phyloP scores from a whole-genome alignment of 2,329 filamentous ascomycete genomes.

The Colletotrichum trifolii region DNA sequence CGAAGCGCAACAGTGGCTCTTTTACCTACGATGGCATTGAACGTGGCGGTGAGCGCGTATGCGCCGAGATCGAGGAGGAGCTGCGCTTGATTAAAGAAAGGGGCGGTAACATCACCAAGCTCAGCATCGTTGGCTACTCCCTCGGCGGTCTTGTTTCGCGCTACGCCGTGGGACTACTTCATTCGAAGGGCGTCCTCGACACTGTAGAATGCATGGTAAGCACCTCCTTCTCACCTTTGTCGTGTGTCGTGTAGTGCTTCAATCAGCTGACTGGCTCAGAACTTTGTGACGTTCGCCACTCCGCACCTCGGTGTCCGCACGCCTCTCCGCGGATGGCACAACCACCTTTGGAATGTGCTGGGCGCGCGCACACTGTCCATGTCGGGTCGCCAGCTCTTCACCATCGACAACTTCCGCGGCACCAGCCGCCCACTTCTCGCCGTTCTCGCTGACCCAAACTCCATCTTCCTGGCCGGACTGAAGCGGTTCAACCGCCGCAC shows the following conservation, averaged over 20 bases:
- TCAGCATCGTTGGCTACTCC: conserved; percentile 91
- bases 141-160: conserved; percentile 87
- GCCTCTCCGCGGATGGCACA: conserved; percentile 73
- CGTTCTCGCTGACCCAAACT: conserved; percentile 83
- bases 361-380: conserved; percentile 83
- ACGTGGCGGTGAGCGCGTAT: conserved; percentile 74
- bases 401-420: conserved; percentile 85
- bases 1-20: conserved; percentile 78
- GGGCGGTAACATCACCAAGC: conserved; percentile 79
- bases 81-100: conserved; percentile 64
- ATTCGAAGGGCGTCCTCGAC: conserved; percentile 84
- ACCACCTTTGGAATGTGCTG: conserved; percentile 82
- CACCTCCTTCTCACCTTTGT: conserved; percentile 1
- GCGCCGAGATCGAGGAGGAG: conserved; percentile 74
- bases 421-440: conserved; percentile 84
- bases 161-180: conserved; percentile 86
- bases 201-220: conserved; percentile 79
- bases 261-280: conserved; percentile 57
- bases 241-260: not conserved
- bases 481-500: conserved; percentile 79
- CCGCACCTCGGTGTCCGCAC: conserved; percentile 83
- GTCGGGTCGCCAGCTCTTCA: conserved; percentile 89
- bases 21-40: conserved; percentile 79
- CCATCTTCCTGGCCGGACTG: conserved; percentile 86
- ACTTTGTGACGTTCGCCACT: conserved; percentile 92